Base-by-base conservation (phyloP, 2,329 filamentous ascomycete species). In the Colletotrichum plurivorum region DNA sequence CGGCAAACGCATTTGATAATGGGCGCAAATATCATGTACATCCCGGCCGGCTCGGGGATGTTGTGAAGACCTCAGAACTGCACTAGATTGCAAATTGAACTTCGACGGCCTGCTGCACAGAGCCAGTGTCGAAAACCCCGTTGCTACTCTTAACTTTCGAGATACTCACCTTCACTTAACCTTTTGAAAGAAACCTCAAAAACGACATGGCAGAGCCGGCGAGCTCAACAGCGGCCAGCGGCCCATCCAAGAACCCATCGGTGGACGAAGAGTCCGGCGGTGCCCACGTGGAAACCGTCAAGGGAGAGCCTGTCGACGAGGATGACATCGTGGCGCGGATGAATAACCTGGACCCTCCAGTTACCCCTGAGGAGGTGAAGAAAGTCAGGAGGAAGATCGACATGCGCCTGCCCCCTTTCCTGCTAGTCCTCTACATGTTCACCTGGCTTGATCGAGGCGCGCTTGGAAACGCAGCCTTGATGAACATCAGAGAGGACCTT, bases 401-500 rank as follows among this genome's bases (percentile, higher is more conserved):
- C 45, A 60, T 59, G 48, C 65, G 71, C 3, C 55, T 72, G 10
- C 68, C 69, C 0, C 68, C 66, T 0, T 65, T 68, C 54, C n/a
- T 72, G 12, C 51, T 71, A 18, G 12, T 65, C 22, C 59, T 71
- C 2, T 71, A 71, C 27, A 57, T 65, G 54, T 71, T 68, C 15
- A 68, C 65, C 31, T 71, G 70, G 70, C 63, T 71, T 10, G 70
- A 68, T 18, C 70, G 64, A 5, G 56, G 63, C 1, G 60, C 67
- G 5, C 22, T 63, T 18, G 73, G 66, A 0, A 75, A 75, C 55
- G 73, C 73, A 20, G 73, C 73, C 12, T 57, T 75, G 27, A 73
- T 73, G 53, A 71, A 71, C 15, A 71, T 75, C 43, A 53, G 69
- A 6, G 52, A 65, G 10, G 73, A 75, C 18, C 57, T 75, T 7